Evolutionary conservation across 345 rosid genomes (phyloP), one percentile per base, ranked within the genome.

Genomic region (Murraya paniculata): DNA sequence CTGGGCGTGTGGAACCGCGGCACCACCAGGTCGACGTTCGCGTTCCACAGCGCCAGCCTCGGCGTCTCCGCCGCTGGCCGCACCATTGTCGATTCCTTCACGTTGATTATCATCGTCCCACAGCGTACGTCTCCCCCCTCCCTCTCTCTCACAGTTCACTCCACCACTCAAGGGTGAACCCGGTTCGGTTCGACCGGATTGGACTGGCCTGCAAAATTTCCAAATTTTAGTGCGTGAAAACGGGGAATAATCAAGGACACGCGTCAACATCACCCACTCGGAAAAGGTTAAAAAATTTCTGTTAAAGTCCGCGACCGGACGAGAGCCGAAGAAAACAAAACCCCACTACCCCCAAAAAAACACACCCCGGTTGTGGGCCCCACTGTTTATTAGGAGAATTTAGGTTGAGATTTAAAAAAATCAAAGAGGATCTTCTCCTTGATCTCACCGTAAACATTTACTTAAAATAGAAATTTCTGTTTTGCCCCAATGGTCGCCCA

Each of bases 1-100:
- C 98, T 95, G 0, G 97, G 97, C 33, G 98, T 93, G 81, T 94
- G 98, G 84, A 94, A 90, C 62, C 97, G 86, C 22, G 97, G 98
- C 28, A 92, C 94, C 21, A 95, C 95, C 28, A 95, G 82, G 86
- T 95, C 98, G 11, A 95, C 93, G 82, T 93, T 95, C 22, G 98
- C 77, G 84, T 93, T 95, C 99, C 99, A 95, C 25, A 95, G 85
- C 64, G 75, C 83, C 27, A 75, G 59, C 53, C 16, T 61, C 1
- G 97, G 97, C 5, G 93, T 92, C 83, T 86, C 92, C 78, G 73
- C 82, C 53, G 96, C 91, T 48, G 98, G 98, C 55, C 64, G 76
- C 81, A 95, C 98, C 89, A 95, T 71, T 27, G 92, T 83, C 4
- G 98, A 92, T 64, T 89, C 92, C 67, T 84, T 88, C 81, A 92